Conservation (phyloP, 139 green algal species). For the Chlorella vulgaris region DNA sequence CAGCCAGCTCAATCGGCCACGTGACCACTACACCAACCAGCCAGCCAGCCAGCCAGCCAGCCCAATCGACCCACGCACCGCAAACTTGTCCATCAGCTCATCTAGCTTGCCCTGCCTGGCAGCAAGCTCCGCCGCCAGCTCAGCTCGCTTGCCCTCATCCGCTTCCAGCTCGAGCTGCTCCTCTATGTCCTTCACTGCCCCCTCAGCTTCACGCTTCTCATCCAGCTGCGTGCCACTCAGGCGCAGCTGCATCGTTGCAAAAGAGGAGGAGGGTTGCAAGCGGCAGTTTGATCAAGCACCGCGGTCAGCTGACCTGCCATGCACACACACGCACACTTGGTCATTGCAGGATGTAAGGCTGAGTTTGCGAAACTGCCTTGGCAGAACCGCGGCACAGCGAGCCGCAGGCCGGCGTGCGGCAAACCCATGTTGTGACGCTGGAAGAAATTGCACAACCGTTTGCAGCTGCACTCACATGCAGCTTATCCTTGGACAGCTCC, state of each 20-base stretch:
- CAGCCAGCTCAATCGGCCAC: too few species aligned
- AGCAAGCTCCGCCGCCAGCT: constrained; percentile 40
- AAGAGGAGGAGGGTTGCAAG: background rate
- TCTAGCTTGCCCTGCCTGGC: constrained; percentile 45
- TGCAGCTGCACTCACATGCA: constrained; percentile 48
- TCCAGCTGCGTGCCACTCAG: constrained; percentile 66
- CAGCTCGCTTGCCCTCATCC: constrained; percentile 48
- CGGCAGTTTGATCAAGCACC: too few species aligned
- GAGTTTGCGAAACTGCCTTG: too few species aligned
- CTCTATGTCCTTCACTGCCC: constrained; percentile 50
- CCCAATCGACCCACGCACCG: constrained; percentile 5
- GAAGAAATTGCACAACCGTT: background rate
- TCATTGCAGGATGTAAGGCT: too few species aligned
- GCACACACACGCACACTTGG: too few species aligned
- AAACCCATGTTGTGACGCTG: too few species aligned
- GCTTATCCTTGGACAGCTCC: constrained; percentile 67
- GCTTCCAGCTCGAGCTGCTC: constrained; percentile 47
- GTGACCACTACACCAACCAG: too few species aligned
- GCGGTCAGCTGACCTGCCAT: too few species aligned
- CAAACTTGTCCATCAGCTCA: constrained; percentile 48
- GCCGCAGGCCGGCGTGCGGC: too few species aligned
- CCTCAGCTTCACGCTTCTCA: constrained; percentile 55
- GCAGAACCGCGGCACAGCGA: too few species aligned
- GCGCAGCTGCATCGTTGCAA: constrained; percentile 70
- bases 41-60: too few species aligned